Base-by-base conservation (phyloP, 2,329 filamentous ascomycete genomes). In the Xylaria sp. region DNA sequence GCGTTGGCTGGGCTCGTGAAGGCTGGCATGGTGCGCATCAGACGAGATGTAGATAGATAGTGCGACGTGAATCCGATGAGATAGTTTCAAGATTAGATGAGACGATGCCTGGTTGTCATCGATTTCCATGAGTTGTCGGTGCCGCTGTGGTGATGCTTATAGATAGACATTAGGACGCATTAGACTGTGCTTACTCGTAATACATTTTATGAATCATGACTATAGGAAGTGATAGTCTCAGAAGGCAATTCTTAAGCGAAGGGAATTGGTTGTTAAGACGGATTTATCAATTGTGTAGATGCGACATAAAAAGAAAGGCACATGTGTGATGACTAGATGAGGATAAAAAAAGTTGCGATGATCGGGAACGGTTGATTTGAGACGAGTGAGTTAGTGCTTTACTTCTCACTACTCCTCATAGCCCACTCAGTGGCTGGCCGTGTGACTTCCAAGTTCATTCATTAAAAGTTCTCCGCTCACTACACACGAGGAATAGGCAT, bases 1-100 rank as follows among this genome's bases (percentile, higher is more conserved):
- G 82, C 81, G 81, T 28, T 15, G 10, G 61, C 3, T 18, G 32
- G 61, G 41, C 32, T 50, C 55, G 51, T 50, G 32, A 52, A 1
- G 32, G 23, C 52, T 3, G 56, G 32, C 62, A 65, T 68, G 52
- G 28, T 44, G 56, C 25, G n/a, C n/a, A 10, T 20, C 1, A 48
- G 46, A 23, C 46, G 4, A 46, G 25, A 9, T 1, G 15, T 34
- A 15, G 9, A 15, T 6, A 15, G 7, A 15, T 6, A 15, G 7
- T 4, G 28, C 9, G 25, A n/a, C 13, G 6, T 15, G 13, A 13
- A 54, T 32, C 13, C n/a, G 5, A 5, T 37, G 52, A 55, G 52
- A 18, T 20, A 6, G 25, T 37, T 20, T 37, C 3, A 37, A 10
- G 39, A n/a, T 10, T 41, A 5, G 20, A 44, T 48, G 57, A 20